Base-by-base conservation (phyloP, 495 filamentous ascomycete species). In the Pseudotulostoma volvatum region DNA sequence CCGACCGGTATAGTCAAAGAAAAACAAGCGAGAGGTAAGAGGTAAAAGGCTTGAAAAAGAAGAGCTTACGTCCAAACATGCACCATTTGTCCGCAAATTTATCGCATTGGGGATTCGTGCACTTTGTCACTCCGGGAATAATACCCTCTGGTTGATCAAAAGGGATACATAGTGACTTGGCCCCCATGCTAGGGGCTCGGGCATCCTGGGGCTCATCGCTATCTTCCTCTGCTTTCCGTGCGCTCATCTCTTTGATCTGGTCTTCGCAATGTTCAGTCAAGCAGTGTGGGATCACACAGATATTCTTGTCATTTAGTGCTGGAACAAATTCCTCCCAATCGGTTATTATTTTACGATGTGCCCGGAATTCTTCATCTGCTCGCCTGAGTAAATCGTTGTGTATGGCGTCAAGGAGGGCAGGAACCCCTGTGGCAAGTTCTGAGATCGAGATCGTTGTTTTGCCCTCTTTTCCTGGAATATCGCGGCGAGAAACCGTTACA, bases 111-210 rank as follows among this genome's bases (percentile, higher is more conserved):
- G 92, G 85, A 66, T 83, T 92, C 44, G 77, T 62, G 56, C 90
- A 97, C 61, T 86, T 86, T 36, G 84, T 93, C 56, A 80, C 76
- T 19, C 84, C 87, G 43, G 73, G 62, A 41, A 74, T 63, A 41
- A 94, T 59, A 25, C 77, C 83, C 47, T 79, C 76, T 25, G 88
- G 85, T 69, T 96, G 90, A 45, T 96, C 83, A 52, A 93, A 93
- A 15, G 92, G 90, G 68, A 97, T 95, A 57, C 90, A 97, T 50
- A 97, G 68, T 44, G 76, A 81, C 75, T 97, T 97, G 51, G 90
- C 92, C 43, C 90, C 90, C 92, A 96, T 96, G 45, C 74, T 79
- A 34, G 92, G 90, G 14, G 81, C 81, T 50, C 75, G 77, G 47
- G 80, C 68, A 50, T 86, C 83, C 45, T 84, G 76, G 9, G 83